Evolutionary conservation across 805 yeast species (phyloP), one percentile per base, ranked within the genome.

Genomic region (Allodekkera sacchari): DNA sequence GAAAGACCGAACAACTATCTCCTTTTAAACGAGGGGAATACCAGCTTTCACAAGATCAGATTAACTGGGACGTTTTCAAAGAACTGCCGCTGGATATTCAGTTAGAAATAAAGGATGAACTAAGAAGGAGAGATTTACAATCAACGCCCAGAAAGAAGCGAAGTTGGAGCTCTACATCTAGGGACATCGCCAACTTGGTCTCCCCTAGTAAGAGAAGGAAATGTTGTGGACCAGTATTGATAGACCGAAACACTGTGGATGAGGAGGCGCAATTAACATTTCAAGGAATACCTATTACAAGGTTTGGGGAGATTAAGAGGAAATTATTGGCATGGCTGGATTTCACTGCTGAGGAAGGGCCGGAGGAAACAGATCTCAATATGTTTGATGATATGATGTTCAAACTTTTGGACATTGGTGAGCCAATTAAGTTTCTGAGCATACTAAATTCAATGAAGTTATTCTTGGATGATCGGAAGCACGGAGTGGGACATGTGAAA

Each of bases 61-160:
- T 79, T 22, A 85, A 84, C 44, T 63, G 75, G 67, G 71, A 67
- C 2, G 83, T 81, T 2, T 71, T 83, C 45, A 60, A 67, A 9
- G 70, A 66, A 28, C 54, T 87, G 7, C 96, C 96, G 0, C 43
- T 53, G 2, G 80, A 77, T 16, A 72, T 87, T 4, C 74, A 74
- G 42, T 42, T 54, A 1, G 96, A 87, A 43, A 47, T 87, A 1
- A 61, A 57, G 37, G 49, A 52, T 4, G 84, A 80, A 38, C 47
- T 78, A 19, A 43, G 58, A 6, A 56, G 72, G 26, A 50, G 82
- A 22, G 42, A 43, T 7, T 17, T 50, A 11, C 35, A 38, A 11
- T 32, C 43, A 9, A 47, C 55, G 9, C 54, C 57, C 0, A 43
- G 37, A 18, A 43, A 45, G 28, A 34, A 31, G 14, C 27, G 33